phyloP scores from a whole-genome alignment of 2,329 filamentous ascomycete genomes.

The Blastomyces percursus region DNA sequence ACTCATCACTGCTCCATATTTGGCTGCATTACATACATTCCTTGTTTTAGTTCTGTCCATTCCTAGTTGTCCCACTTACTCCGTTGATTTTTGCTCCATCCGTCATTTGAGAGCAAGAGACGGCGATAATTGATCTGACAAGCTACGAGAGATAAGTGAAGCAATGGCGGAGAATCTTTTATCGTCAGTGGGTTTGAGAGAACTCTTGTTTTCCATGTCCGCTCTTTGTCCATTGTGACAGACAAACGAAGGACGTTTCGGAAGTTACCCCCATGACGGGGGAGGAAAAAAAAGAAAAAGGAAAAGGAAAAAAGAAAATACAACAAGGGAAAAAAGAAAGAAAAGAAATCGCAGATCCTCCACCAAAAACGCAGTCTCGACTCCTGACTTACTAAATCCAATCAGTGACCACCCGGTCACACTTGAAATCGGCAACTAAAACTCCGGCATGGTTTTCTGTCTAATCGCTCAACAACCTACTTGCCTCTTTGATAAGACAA shows the following conservation, averaged over 20 bases:
- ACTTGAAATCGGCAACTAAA: slow-evolving; percentile 5
- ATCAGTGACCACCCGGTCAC: not conserved
- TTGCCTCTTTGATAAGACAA: not conserved
- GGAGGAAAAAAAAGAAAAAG: not conserved
- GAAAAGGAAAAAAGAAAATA: not conserved
- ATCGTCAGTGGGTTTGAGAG: not conserved
- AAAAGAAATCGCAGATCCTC: not conserved
- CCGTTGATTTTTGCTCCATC: not conserved
- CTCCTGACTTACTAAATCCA: not conserved
- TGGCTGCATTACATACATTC: not conserved
- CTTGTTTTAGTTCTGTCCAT: not conserved
- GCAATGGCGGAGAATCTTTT: not conserved
- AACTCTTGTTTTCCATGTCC: not conserved
- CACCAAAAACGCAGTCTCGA: not conserved
- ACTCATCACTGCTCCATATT: not conserved
- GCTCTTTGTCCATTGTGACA: not conserved
- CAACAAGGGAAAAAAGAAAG: not conserved
- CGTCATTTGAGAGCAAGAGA: not conserved
- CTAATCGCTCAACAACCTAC: not conserved
- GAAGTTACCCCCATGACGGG: not conserved
- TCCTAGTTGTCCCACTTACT: not conserved
- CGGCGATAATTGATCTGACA: not conserved
- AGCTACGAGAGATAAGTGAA: not conserved
- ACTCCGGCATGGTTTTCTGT: not conserved
- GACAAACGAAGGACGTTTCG: not conserved